These are phyloP conservation scores for Berkeleyomyces basicola DNA, from an alignment of 2,329 filamentous ascomycete species.

Conservation along the genomic window DNA sequence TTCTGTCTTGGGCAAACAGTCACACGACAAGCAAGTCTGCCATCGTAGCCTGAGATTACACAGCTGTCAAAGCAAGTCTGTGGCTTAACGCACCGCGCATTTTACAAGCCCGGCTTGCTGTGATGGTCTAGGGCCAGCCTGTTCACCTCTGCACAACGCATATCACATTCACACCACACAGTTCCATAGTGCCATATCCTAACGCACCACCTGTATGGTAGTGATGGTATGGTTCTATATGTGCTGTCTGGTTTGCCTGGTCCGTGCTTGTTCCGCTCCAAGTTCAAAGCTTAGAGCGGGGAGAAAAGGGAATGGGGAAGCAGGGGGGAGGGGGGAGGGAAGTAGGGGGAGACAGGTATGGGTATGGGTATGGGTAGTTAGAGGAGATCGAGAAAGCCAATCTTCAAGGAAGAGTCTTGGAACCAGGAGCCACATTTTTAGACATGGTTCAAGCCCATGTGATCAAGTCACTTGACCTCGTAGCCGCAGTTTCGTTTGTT, in stretches of 20 bases:
- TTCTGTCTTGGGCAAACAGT: background rate
- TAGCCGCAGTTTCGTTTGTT: background rate
- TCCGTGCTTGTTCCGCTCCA: background rate
- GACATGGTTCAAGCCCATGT: constrained; percentile 6
- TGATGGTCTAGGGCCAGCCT: background rate
- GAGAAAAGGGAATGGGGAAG: background rate
- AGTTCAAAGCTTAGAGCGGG: background rate
- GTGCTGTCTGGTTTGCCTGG: background rate
- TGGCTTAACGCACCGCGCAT: background rate
- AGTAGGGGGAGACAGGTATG: background rate
- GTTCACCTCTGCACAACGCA: background rate
- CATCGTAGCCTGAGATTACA: background rate
- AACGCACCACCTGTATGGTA: background rate
- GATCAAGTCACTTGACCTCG: constrained; percentile 9
- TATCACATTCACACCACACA: background rate
- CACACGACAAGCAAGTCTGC: background rate
- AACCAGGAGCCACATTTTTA: background rate
- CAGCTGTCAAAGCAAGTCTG: background rate
- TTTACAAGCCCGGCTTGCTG: background rate
- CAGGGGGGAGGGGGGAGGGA: background rate
- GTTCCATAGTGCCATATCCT: background rate
- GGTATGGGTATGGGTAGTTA: background rate
- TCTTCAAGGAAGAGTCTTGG: background rate
- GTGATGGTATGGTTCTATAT: background rate
- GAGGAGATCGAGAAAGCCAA: background rate